Evolutionary conservation across 1,284 basidiomycete genomes (phyloP).

Genomic region (Cutaneotrichosporon sp.): DNA sequence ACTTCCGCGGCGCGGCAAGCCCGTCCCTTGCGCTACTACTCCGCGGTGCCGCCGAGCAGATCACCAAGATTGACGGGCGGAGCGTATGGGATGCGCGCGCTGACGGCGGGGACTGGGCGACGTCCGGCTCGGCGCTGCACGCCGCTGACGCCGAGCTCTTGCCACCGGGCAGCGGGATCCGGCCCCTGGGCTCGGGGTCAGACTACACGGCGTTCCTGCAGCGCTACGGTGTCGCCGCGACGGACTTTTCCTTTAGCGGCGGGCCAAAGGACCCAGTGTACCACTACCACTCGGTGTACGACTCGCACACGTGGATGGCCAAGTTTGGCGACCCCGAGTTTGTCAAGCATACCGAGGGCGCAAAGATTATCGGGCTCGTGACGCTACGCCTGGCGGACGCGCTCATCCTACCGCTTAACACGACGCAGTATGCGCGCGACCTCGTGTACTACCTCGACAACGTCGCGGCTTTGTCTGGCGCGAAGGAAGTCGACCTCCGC

Average conservation of each 20-base stretch:
- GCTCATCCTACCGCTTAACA: slow-evolving; percentile 63
- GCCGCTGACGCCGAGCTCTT: slow-evolving; percentile 1
- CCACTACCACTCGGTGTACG: slow-evolving; percentile 69
- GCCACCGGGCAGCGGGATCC: slow-evolving; percentile 19
- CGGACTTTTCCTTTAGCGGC: slow-evolving; percentile 50
- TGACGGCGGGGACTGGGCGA: slow-evolving; percentile 35
- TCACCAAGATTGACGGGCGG: slow-evolving; percentile 54
- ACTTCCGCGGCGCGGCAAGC: slow-evolving; percentile 51
- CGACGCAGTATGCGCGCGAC: slow-evolving; percentile 66
- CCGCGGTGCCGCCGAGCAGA: slow-evolving; percentile 59
- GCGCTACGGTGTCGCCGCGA: slow-evolving; percentile 49
- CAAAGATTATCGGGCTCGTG: slow-evolving; percentile 61
- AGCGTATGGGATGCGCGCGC: slow-evolving; percentile 44
- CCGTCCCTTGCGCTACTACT: slow-evolving; percentile 70
- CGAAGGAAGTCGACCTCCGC: slow-evolving; percentile 49
- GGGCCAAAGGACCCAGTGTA: slow-evolving; percentile 59
- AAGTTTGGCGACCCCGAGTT: slow-evolving; percentile 70
- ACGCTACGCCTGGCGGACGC: slow-evolving; percentile 60
- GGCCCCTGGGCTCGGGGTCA: slow-evolving; percentile 50
- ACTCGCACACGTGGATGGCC: slow-evolving; percentile 64
- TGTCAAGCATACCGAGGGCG: slow-evolving; percentile 62
- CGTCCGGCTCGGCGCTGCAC: neutral
- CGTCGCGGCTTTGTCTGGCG: slow-evolving; percentile 18
- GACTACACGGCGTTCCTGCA: slow-evolving; percentile 72
- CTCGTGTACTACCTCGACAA: slow-evolving; percentile 58